Percentiles rank a stretch among this genome's conserved stretches.
phyloP scores from a whole-genome alignment of 2,329 filamentous ascomycete species.

The Arthrocladium fulminans region DNA sequence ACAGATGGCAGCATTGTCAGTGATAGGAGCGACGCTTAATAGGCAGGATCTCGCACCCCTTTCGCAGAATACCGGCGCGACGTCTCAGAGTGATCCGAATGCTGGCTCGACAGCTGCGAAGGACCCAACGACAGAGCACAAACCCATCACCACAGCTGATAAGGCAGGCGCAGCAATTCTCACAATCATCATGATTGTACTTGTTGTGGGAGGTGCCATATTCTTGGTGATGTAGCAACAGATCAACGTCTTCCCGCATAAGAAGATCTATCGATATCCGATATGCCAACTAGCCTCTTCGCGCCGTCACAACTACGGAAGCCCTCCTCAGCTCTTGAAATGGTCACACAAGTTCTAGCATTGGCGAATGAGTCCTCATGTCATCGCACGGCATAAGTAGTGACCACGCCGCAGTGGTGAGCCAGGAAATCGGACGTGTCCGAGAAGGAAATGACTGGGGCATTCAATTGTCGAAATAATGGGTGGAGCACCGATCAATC shows the following conservation, averaged over 20 bases:
- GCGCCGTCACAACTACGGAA: too few relatives aligned
- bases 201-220: slow-evolving; percentile 16
- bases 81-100: slow-evolving; percentile 30
- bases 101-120: slow-evolving; percentile 24
- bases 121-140: slow-evolving; percentile 8
- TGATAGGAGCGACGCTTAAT: slow-evolving; percentile 53
- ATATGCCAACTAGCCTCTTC: too few relatives aligned
- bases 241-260: not conserved
- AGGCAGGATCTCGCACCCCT: slow-evolving; percentile 38
- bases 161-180: slow-evolving; percentile 32
- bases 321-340: too few relatives aligned
- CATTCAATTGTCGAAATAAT: too few relatives aligned
- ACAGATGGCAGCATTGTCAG: slow-evolving; percentile 54
- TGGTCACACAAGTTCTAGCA: too few relatives aligned
- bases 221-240: slow-evolving; percentile 14
- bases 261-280: not conserved
- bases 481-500: too few relatives aligned
- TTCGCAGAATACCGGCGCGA: slow-evolving; percentile 51
- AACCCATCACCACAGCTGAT: slow-evolving; percentile 27
- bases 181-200: slow-evolving; percentile 26
- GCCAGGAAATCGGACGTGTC: too few relatives aligned
- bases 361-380: too few relatives aligned
- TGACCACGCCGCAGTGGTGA: too few relatives aligned
- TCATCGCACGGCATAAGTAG: too few relatives aligned
- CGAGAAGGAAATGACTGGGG: too few relatives aligned